A percentile compares a stretch with the other conserved stretches of the same genome.
Evolutionary conservation across 2,329 filamentous ascomycete genomes (phyloP).

Genomic region (Penicillium sp.): DNA sequence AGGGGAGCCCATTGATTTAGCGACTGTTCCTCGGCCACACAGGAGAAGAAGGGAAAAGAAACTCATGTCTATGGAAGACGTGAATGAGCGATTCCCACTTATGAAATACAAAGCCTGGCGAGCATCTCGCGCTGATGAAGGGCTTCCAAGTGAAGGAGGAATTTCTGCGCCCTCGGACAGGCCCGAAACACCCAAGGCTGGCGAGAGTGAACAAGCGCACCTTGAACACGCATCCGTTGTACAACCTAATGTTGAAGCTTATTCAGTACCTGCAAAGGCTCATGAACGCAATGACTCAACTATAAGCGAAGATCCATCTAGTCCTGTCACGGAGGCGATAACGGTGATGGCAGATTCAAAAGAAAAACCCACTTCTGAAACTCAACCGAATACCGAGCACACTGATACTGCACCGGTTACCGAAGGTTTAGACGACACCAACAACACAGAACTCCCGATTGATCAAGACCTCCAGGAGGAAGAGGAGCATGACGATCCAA

Average conservation of each 20-base stretch:
- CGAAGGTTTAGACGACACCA: background rate
- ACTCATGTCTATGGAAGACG: conserved; percentile 97
- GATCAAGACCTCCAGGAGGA: conserved; percentile 17
- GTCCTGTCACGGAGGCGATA: conserved; percentile 16
- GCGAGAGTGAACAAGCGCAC: conserved; percentile 42
- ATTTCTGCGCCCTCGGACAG: conserved; percentile 69
- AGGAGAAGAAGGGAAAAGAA: conserved; percentile 93
- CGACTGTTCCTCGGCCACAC: conserved; percentile 79
- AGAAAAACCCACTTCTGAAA: conserved; percentile 2
- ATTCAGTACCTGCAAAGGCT: conserved; percentile 21
- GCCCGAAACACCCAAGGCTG: conserved; percentile 68
- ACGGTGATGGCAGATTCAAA: conserved; percentile 11
- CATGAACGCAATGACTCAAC: conserved; percentile 19
- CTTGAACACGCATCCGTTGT: conserved; percentile 15
- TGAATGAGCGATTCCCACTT: conserved; percentile 94
- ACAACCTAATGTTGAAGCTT: conserved; percentile 18
- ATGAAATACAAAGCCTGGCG: conserved; percentile 97
- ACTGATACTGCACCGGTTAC: background rate
- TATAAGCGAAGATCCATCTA: conserved; percentile 14
- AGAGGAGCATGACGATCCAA: conserved; percentile 62
- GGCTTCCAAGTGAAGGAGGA: conserved; percentile 77
- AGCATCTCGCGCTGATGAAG: conserved; percentile 73
- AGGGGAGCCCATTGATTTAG: conserved; percentile 82
- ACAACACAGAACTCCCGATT: background rate
- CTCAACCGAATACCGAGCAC: background rate